Evolutionary conservation across 805 yeast genomes (phyloP), one percentile per base, ranked within the genome.

Genomic region (Nakazawaea ernobii): DNA sequence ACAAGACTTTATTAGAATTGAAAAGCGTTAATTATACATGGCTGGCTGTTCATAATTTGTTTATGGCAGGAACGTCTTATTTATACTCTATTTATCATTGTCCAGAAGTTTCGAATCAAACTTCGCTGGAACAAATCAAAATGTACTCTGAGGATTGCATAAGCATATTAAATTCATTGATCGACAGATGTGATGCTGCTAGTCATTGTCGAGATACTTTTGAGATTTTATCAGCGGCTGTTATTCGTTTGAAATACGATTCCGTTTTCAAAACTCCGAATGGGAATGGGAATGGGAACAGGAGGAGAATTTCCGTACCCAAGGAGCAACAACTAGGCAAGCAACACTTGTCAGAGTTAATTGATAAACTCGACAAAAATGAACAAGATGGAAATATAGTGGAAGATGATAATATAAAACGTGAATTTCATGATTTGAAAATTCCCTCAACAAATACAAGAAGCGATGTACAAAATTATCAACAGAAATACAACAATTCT

Each of bases 31-130:
- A 88, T 62, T 90, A 86, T 63, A 87, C 96, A 0, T 90, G 97
- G 97, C 91, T 90, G 1, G 94, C 95, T 0, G 91, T 88, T 2
- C 95, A 89, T 61, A 89, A 88, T 59, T 68, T 88, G 46, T 88
- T 88, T 60, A 84, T 86, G 85, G 91, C 96, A 0, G 95, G 95
- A 0, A 84, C 92, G 27, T 84, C 96, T 1, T 89, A 80, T 55
- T 68, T 90, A 39, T 89, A 86, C 59, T 77, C 90, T 1, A 71
- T 88, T 11, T 89, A 86, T 60, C 84, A 84, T 60, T 78, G 86
- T 33, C 71, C 71, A n/a, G 74, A 72, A 41, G 78, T 75, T 2
- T 62, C 84, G 20, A 59, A 63, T 6, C 65, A 66, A 6, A 71
- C 79, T 15, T 60, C 74, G 1, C 53, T 79, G 17, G 69, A 70